Evolutionary conservation across 129 eudicot species (phyloP), one percentile per base, ranked within the genome.

Genomic region (Flaveria sonorensis): DNA sequence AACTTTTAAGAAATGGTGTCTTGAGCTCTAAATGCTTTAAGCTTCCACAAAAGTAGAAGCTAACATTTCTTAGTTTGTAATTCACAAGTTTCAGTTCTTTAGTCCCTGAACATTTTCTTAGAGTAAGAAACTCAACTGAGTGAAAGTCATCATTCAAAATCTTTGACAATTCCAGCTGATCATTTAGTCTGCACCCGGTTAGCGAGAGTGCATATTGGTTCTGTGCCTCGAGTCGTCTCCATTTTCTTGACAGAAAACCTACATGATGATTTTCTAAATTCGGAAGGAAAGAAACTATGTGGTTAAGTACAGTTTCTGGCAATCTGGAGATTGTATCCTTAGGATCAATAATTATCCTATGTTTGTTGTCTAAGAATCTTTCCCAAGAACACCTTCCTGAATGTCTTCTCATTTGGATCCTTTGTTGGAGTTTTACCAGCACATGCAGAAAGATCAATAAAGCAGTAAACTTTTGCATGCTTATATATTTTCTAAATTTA

Each of bases 1-100:
- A 77, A 67, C 10, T 52, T 16, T 77, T 43, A 53, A 77, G 74
- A 36, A 36, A 2, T 66, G 68, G 81, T 36, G 68, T 77, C 66
- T 55, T 40, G 0, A 77, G 68, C 26, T 53, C 4, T 40, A 77
- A 0, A 16, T 12, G 42, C 74, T 40, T 53, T 12, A 77, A 43
- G 68, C 68, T 68, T 55, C 68, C 57, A 68, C 81, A 67, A 15
- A 8, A 67, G 9, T 21, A 13, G 14, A 77, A 3, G 19, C 39
- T 10, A 23, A 67, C 1, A 6, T 3, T 19, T 7, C 51, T 53
- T 45, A 77, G 30, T 43, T 77, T 68, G 48, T 52, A 53, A n/a
- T 52, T 77, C 45, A 40, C 20, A 1, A 77, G 68, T 5, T 10
- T 68, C n/a, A 39, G 32, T 6, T 70, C 68, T 68, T 6, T 53